Evolutionary conservation across 2,329 filamentous ascomycete species (phyloP).

Genomic region (Dryadomyces quercus-mongolicae): DNA sequence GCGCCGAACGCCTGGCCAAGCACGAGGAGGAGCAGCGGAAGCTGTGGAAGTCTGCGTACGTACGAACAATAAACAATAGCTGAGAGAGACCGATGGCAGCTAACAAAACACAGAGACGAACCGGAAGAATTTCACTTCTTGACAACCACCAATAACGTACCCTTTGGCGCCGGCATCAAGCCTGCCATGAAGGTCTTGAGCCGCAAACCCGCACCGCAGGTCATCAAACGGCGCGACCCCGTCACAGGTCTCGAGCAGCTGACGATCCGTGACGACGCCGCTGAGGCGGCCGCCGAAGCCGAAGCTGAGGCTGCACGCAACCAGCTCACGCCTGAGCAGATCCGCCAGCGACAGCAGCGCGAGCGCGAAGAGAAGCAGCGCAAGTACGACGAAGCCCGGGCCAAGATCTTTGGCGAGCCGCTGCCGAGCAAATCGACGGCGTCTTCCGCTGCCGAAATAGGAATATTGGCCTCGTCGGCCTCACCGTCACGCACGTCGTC

Average conservation of each 20-base stretch:
- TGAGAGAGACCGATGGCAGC: not conserved
- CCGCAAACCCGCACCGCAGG: conserved; percentile 57
- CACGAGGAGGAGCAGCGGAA: conserved; percentile 76
- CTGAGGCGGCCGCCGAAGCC: conserved; percentile 57
- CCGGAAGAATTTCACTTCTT: conserved; percentile 66
- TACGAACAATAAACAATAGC: conserved; percentile 1
- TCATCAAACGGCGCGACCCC: conserved; percentile 46
- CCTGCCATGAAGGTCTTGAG: conserved; percentile 74
- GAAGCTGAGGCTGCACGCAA: conserved; percentile 55
- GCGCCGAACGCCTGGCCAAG: conserved; percentile 64
- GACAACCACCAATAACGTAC: conserved; percentile 13
- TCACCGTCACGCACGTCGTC: conserved; percentile 23
- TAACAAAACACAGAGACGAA: conserved; percentile 47
- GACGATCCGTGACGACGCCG: conserved; percentile 37
- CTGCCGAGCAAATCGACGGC: conserved; percentile 18
- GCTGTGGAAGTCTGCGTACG: conserved; percentile 82
- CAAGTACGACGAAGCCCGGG: conserved; percentile 78
- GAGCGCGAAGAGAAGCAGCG: conserved; percentile 84
- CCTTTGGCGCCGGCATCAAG: conserved; percentile 61
- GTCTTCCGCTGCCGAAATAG: not conserved
- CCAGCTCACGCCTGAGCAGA: conserved; percentile 61
- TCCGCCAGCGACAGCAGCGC: conserved; percentile 62
- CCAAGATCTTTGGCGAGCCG: conserved; percentile 65
- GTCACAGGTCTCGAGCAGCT: conserved; percentile 32
- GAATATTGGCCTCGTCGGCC: not conserved